These are phyloP conservation scores for Debaryomyces sp. DNA, from an alignment of 1,139 yeast genomes.

Conservation along the genomic window DNA sequence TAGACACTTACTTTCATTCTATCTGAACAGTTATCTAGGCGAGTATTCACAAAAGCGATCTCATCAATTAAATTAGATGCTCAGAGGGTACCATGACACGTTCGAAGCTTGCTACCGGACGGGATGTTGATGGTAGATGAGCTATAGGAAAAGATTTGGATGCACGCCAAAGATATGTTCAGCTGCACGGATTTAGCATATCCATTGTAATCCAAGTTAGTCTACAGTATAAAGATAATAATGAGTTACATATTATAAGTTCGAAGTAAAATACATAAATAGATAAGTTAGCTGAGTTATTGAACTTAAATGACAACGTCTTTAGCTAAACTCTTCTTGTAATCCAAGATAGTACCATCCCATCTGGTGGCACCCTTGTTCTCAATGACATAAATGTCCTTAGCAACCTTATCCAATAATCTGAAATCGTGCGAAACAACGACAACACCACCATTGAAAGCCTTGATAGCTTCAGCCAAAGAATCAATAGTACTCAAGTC, in stretches of 20 bases:
- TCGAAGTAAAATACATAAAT: conserved; percentile 6
- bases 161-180: too few species aligned
- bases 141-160: too few species aligned
- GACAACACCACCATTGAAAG: conserved; percentile 96
- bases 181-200: too few species aligned
- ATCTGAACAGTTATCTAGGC: too few species aligned
- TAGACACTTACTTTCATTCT: too few species aligned
- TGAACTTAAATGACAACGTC: conserved; percentile 66
- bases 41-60: too few species aligned
- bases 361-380: conserved; percentile 93
- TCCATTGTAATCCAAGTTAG: background rate
- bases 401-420: conserved; percentile 94
- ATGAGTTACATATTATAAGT: conserved; percentile 1
- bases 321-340: conserved; percentile 91
- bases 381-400: conserved; percentile 95
- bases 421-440: conserved; percentile 99
- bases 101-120: too few species aligned
- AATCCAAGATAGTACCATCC: conserved; percentile 89
- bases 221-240: background rate
- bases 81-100: too few species aligned
- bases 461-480: conserved; percentile 92
- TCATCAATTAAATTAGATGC: too few species aligned
- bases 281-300: background rate
- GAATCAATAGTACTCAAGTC: conserved; percentile 98
- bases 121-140: too few species aligned